Conservation (phyloP, 257 asterid genomes). For the Craterostigma plantagineum region DNA sequence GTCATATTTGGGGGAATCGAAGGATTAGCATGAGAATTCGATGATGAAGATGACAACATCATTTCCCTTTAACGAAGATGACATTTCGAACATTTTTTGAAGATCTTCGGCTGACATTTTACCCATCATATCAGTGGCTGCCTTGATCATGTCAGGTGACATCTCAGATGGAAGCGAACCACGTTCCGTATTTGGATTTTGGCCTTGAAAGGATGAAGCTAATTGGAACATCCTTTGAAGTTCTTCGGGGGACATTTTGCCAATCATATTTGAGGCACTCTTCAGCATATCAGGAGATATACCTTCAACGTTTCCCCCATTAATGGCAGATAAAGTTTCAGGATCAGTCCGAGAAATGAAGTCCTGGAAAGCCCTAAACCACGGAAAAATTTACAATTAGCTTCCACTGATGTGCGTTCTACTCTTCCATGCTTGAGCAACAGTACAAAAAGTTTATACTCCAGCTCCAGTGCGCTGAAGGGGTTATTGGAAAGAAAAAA, state of each 20-base stretch:
- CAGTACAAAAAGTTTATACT: too few relatives aligned
- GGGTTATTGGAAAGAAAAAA: too few relatives aligned
- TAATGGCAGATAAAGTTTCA: slow-evolving; percentile 49
- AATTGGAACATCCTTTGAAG: slow-evolving; percentile 56
- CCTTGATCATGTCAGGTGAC: slow-evolving; percentile 75
- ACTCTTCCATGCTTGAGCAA: too few relatives aligned
- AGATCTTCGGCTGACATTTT: slow-evolving; percentile 80
- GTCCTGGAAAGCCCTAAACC: slow-evolving; percentile 66
- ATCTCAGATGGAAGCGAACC: slow-evolving; percentile 48
- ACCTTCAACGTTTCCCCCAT: slow-evolving; percentile 61
- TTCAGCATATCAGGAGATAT: slow-evolving; percentile 77
- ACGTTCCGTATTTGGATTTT: slow-evolving; percentile 26
- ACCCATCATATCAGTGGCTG: slow-evolving; percentile 75
- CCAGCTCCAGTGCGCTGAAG: too few relatives aligned
- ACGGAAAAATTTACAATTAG: slow-evolving; percentile 7
- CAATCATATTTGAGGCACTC: slow-evolving; percentile 51
- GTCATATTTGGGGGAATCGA: slow-evolving; percentile 41
- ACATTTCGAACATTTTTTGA: slow-evolving; percentile 61
- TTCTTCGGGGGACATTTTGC: slow-evolving; percentile 88
- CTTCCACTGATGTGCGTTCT: too few relatives aligned
- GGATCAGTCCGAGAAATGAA: slow-evolving; percentile 70
- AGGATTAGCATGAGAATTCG: slow-evolving; percentile 17
- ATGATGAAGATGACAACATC: slow-evolving; percentile 26
- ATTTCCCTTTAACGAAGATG: slow-evolving; percentile 55
- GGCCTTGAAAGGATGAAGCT: slow-evolving; percentile 69